Evolutionary conservation across 441 rosid genomes (phyloP), one percentile per base, ranked within the genome.

Genomic region (Omphalea diandra): DNA sequence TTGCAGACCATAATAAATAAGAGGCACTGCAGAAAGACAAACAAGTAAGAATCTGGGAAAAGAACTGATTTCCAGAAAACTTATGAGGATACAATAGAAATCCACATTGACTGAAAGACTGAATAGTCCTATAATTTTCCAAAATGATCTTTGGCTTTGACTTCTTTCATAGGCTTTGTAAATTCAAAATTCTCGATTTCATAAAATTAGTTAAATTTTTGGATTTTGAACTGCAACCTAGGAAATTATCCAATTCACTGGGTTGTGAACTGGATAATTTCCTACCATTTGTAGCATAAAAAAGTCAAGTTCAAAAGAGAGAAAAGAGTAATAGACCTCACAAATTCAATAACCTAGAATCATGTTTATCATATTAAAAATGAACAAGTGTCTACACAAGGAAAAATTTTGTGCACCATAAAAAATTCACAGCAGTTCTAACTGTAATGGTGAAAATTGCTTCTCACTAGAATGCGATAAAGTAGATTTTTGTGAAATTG

Each of bases 1-100:
- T 81, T 91, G 97, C 74, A 94, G 75, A 69, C 91, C 88, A 68
- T 91, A 94, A 71, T 85, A 91, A 33, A 90, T 71, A 75, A 84
- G 85, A 43, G 90, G 78, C 53, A 77, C 98, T 94, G 89, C 87
- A 83, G 32, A 32, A 52, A 55, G 55, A 59, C 10, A 72, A 58
- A 35, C 7, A 50, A 62, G 54, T 40, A 49, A 68, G 58, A 73
- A 78, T 53, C 55, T 74, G 69, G 18, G 61, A 47, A 52, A 68
- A 54, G 5, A 36, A 31, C 2, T 35, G 10, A 69, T 27, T 69
- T 47, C 26, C 20, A 5, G 27, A 18, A 53, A 47, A 47, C 10
- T 66, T 2, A 43, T 40, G 61, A 31, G 65, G 33, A 67, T 40
- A 9, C 12, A 56, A 46, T 43, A 59, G 7, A 44, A 49, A 63